phyloP scores from a whole-genome alignment of 495 filamentous ascomycete species.

The Penicillium riverlandense region DNA sequence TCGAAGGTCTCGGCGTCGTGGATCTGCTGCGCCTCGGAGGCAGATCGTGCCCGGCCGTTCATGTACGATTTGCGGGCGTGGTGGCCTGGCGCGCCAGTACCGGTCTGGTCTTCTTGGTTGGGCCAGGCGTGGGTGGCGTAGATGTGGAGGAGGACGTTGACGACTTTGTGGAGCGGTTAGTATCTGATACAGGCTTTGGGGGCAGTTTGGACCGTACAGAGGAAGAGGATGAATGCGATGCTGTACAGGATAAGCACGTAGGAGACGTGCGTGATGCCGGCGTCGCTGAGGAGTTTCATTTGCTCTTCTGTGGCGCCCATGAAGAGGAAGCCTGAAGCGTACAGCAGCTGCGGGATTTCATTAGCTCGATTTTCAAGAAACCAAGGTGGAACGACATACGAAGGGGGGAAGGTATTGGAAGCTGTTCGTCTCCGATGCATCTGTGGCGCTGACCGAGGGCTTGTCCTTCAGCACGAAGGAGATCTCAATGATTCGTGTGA shows the following conservation, averaged over 20 bases:
- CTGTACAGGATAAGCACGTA: constrained; percentile 90
- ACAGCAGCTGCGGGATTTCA: constrained; percentile 61
- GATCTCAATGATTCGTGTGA: constrained; percentile 83
- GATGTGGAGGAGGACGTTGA: constrained; percentile 73
- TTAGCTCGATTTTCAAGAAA: constrained; percentile 1
- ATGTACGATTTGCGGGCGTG: constrained; percentile 15
- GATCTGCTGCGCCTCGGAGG: constrained; percentile 44
- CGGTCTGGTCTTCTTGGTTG: constrained; percentile 25
- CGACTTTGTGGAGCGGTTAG: constrained; percentile 36
- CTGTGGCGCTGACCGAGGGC: constrained; percentile 34
- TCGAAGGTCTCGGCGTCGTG: constrained; percentile 86
- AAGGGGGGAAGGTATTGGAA: constrained; percentile 92
- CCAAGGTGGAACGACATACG: constrained; percentile 47
- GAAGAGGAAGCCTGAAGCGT: constrained; percentile 91
- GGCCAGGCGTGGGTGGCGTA: constrained; percentile 62
- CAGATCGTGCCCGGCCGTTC: constrained; percentile 51
- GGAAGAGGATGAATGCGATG: constrained; percentile 81
- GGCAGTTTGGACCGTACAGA: constrained; percentile 48
- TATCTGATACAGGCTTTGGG: not conserved
- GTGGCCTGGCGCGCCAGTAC: constrained; percentile 8
- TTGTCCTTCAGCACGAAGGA: constrained; percentile 76
- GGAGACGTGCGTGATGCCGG: constrained; percentile 77
- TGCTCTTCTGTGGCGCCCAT: constrained; percentile 97
- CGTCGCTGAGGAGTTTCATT: constrained; percentile 65
- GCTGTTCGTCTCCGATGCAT: constrained; percentile 58